Conservation (phyloP, 805 yeast genomes). For the Yarrowia divulgata region DNA sequence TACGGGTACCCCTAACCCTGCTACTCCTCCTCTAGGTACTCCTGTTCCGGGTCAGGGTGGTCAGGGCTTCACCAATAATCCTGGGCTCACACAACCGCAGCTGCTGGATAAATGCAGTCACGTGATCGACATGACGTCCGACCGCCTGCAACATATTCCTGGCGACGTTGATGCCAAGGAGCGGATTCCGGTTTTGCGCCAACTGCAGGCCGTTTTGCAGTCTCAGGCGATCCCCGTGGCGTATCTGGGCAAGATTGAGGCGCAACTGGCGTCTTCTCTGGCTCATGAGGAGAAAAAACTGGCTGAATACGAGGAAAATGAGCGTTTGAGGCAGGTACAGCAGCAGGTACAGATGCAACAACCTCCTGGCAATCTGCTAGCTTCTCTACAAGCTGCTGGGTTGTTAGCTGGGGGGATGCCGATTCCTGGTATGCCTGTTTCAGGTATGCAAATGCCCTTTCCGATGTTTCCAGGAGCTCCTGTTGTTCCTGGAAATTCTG, state of each 20-base stretch:
- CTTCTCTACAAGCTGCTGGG: conserved; percentile 26
- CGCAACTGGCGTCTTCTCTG: conserved; percentile 47
- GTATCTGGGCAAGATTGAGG: conserved; percentile 47
- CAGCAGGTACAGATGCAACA: conserved; percentile 8
- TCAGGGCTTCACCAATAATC: not conserved
- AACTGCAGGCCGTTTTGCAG: conserved; percentile 47
- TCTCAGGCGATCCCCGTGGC: conserved; percentile 47
- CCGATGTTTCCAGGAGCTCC: not conserved
- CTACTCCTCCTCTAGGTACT: not conserved
- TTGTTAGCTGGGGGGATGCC: conserved; percentile 10
- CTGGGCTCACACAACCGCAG: conserved; percentile 16
- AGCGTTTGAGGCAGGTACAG: conserved; percentile 45
- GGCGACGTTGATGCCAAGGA: conserved; percentile 47
- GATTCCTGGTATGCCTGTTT: not conserved
- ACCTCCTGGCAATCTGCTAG: conserved; percentile 27
- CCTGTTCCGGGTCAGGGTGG: not conserved
- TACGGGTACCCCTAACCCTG: conserved; percentile 9
- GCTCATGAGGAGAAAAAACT: conserved; percentile 48
- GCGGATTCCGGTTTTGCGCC: conserved; percentile 47
- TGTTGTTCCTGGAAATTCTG: not conserved
- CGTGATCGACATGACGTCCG: conserved; percentile 34
- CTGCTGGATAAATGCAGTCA: conserved; percentile 29
- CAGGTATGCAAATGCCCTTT: conserved; percentile 18
- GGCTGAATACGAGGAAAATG: conserved; percentile 45
- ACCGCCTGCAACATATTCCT: conserved; percentile 24